phyloP scores from a whole-genome alignment of 2,329 filamentous ascomycete species.

The Zymoseptoria pseudotritici region DNA sequence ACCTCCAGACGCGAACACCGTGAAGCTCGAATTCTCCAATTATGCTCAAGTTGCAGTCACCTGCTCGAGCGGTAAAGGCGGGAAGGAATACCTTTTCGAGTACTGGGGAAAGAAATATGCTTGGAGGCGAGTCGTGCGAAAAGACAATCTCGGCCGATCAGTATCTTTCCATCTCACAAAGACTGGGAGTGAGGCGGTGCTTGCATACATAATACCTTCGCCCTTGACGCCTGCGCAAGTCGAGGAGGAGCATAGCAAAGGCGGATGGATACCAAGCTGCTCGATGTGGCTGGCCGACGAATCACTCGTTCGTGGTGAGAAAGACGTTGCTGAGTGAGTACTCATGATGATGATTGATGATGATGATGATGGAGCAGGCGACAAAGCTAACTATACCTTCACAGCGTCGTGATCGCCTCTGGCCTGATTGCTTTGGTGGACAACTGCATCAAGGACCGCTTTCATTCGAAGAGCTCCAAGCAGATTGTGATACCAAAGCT shows the following conservation, averaged over 20 bases:
- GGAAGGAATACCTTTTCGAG: constrained; percentile 80
- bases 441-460: constrained; percentile 77
- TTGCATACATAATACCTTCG: constrained; percentile 83
- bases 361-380: constrained; percentile 11
- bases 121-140: constrained; percentile 70
- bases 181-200: constrained; percentile 53
- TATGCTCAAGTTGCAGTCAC: constrained; percentile 86
- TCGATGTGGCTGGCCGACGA: constrained; percentile 84
- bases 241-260: constrained; percentile 64
- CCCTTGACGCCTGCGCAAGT: constrained; percentile 64
- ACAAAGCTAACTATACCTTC: constrained; percentile 12
- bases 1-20: constrained; percentile 48
- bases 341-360: background rate
- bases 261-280: constrained; percentile 84
- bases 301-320: constrained; percentile 58
- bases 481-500: constrained; percentile 48
- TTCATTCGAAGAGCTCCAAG: constrained; percentile 51
- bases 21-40: constrained; percentile 92
- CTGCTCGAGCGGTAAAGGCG: constrained; percentile 56
- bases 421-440: constrained; percentile 83
- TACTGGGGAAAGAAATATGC: constrained; percentile 81
- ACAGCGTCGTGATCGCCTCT: constrained; percentile 79
- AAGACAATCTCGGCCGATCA: constrained; percentile 55
- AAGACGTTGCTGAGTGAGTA: constrained; percentile 82
- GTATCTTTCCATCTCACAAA: constrained; percentile 75